Evolutionary conservation across 176 grass and related monocot genomes (phyloP), one percentile per base, ranked within the genome.

Genomic region (Carex pumila): DNA sequence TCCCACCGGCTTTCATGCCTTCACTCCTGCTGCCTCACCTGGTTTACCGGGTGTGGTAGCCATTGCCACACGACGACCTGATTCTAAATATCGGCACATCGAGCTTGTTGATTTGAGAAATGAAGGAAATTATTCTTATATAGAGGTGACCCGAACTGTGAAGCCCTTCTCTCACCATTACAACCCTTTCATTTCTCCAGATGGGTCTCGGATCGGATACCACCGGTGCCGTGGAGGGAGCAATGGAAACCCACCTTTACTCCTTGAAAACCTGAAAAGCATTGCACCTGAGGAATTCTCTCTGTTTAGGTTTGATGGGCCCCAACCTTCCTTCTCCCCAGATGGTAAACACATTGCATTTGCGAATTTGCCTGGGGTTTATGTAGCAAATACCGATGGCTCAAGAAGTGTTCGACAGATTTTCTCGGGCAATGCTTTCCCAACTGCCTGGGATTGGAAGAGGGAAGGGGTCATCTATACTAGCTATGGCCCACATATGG

Each of bases 391-490:
- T 59, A 83, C 91, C 14, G 95, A 94, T 15, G 92, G 95, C 55
- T 89, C 92, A 47, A 88, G 88, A 13, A 84, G 79, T 6, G 82
- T 85, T 19, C 77, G 79, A 6, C 17, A 89, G 39, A 65, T 91
- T 10, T 87, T 93, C 79, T 89, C 95, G 0, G 91, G 95, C 2
- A 94, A 90, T 59, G 92, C 95, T 5, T 98, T 98, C 82, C 82
- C 95, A 0, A 94, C 91, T 8, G 64, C 91, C 0, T 98, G 95
- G 95, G 95, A 98, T 34, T 93, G 92, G 95, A 94, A 94, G 89
- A 90, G 91, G 88, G 89, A 90, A 45, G 91, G 91, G 0, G 84
- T 93, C 15, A 76, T 94, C 43, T 98, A 98, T 82, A 93, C 92
- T 1, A 98, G 92, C 86, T 17, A 88, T 69, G 92, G 95, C 0